These are phyloP conservation scores for Rutstroemia sp. DNA, from an alignment of 2,329 filamentous ascomycete genomes.

Conservation along the genomic window DNA sequence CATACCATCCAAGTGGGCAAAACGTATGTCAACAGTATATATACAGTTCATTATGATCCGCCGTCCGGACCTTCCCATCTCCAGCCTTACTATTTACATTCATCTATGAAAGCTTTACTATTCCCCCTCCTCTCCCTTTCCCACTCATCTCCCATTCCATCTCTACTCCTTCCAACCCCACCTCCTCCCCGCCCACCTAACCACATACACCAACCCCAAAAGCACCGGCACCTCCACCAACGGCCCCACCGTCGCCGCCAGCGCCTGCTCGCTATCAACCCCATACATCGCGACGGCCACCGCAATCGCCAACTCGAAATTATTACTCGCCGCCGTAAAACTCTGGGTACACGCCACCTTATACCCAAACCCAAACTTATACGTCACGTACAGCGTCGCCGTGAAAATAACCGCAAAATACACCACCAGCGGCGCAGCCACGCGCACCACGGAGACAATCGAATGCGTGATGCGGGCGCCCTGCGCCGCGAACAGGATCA, in stretches of 20 bases:
- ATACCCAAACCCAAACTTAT: conserved; percentile 68
- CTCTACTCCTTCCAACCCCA: conserved; percentile 29
- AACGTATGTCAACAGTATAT: too few relatives aligned
- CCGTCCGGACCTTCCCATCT: too few relatives aligned
- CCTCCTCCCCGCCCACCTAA: conserved; percentile 50
- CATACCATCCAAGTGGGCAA: too few relatives aligned
- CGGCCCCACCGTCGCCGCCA: conserved; percentile 78
- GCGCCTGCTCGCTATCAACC: conserved; percentile 66
- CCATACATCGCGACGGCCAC: conserved; percentile 80
- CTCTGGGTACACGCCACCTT: conserved; percentile 66
- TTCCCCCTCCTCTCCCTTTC: background rate
- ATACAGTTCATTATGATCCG: too few relatives aligned
- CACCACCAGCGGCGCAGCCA: conserved; percentile 71
- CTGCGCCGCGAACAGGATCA: conserved; percentile 79
- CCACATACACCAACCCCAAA: conserved; percentile 67
- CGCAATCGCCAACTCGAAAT: conserved; percentile 87
- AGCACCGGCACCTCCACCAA: conserved; percentile 82
- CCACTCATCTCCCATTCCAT: background rate
- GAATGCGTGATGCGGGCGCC: conserved; percentile 71
- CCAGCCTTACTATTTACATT: too few relatives aligned
- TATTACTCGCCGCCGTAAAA: conserved; percentile 86
- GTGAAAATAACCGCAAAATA: conserved; percentile 77
- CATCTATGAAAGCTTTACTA: too few relatives aligned
- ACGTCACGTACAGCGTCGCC: conserved; percentile 53
- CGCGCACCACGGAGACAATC: conserved; percentile 73